Evolutionary conservation across 352 stramenopile species (phyloP).

Genomic region (Phytopythium boreale): DNA sequence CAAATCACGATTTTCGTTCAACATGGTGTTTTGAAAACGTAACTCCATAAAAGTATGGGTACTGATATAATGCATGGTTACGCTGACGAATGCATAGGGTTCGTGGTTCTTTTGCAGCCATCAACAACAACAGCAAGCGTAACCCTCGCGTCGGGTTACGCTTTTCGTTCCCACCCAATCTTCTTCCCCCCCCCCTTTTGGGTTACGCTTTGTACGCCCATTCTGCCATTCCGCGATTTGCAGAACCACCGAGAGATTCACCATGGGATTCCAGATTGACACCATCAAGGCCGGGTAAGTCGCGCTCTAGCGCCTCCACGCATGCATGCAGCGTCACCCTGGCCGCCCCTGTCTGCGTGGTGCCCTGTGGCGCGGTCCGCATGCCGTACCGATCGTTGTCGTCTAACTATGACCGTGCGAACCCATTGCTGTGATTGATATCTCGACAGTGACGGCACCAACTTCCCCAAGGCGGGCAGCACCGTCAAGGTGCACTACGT

Average conservation of each 20-base stretch:
- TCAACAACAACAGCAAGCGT: background rate
- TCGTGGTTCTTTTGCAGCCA: background rate
- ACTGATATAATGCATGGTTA: no score
- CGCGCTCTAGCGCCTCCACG: background rate
- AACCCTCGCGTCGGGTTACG: no score
- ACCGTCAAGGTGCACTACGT: constrained; percentile 82
- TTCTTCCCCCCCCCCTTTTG: background rate
- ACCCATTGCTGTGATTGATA: no score
- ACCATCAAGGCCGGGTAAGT: constrained; percentile 70
- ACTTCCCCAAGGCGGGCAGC: constrained; percentile 66
- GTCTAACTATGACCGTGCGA: no score
- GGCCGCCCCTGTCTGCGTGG: no score
- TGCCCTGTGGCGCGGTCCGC: no score
- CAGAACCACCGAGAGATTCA: constrained; percentile 10
- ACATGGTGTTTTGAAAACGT: no score
- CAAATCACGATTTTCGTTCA: background rate
- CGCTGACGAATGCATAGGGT: no score
- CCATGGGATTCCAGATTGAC: constrained; percentile 62
- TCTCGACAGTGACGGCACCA: constrained; percentile 64
- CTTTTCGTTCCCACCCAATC: background rate
- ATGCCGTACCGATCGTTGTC: no score
- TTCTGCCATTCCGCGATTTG: constrained; percentile 10
- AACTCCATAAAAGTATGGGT: no score
- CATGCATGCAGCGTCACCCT: background rate
- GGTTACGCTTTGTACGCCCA: background rate